Conservation (phyloP, 2,329 filamentous ascomycete genomes). For the Ceratocystis variospora region DNA sequence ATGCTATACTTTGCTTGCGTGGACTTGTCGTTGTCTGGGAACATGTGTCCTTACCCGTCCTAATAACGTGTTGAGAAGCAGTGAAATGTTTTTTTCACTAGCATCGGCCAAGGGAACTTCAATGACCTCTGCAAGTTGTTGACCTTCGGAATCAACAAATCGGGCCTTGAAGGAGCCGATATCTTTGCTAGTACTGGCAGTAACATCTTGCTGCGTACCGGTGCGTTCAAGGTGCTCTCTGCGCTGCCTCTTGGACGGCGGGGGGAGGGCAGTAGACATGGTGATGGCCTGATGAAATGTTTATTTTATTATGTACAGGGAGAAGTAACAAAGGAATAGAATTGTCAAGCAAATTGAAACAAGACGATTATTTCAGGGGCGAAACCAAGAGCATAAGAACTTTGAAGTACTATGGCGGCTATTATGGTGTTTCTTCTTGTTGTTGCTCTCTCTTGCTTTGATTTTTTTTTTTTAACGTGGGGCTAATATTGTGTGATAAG, state of each 20-base stretch:
- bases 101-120: conserved; percentile 73
- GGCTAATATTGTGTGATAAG: not conserved
- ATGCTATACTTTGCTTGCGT: no score
- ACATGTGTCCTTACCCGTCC: conserved; percentile 43
- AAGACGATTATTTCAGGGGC: not conserved
- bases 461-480: conserved; percentile 15
- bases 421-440: not conserved
- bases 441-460: not conserved
- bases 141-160: conserved; percentile 67
- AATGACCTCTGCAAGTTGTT: conserved; percentile 56
- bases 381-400: not conserved
- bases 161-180: conserved; percentile 70
- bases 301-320: not conserved
- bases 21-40: not conserved
- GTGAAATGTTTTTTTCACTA: conserved; percentile 75
- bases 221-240: conserved; percentile 59
- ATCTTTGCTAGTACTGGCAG: conserved; percentile 51
- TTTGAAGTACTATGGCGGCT: not conserved
- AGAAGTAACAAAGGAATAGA: not conserved
- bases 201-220: conserved; percentile 61
- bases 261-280: conserved; percentile 75
- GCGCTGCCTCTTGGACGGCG: conserved; percentile 76
- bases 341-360: not conserved
- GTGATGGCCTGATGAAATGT: not conserved
- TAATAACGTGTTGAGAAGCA: conserved; percentile 72